Evolutionary conservation across 805 yeast species (phyloP).

Genomic region (Crinitomyces ghanaensis): DNA sequence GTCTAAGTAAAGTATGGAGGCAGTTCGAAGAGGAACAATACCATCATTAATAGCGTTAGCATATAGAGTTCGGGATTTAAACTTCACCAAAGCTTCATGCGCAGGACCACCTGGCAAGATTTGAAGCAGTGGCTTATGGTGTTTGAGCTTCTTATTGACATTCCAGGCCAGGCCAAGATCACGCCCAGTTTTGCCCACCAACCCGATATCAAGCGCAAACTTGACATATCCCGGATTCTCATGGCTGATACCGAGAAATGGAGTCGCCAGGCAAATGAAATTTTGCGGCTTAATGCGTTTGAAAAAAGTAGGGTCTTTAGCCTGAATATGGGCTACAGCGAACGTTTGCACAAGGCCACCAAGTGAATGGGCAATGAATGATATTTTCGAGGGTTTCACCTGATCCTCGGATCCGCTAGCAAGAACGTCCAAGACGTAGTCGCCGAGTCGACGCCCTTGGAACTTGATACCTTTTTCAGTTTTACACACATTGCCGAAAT

Average conservation of each 20-base stretch:
- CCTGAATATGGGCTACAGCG: constrained; percentile 69
- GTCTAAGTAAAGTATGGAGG: constrained; percentile 75
- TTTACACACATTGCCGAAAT: constrained; percentile 68
- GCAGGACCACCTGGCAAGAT: constrained; percentile 70
- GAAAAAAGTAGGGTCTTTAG: constrained; percentile 59
- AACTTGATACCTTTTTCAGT: constrained; percentile 84
- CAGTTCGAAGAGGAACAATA: constrained; percentile 85
- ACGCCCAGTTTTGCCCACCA: constrained; percentile 87
- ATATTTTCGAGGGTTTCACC: constrained; percentile 50
- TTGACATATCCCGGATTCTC: constrained; percentile 84
- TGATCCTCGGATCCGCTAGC: too few relatives aligned
- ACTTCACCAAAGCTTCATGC: constrained; percentile 46
- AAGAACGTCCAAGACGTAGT: constrained; percentile 50
- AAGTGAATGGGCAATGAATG: constrained; percentile 85
- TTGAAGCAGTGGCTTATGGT: constrained; percentile 53
- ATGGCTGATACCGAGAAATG: constrained; percentile 74
- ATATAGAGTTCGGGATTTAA: constrained; percentile 65
- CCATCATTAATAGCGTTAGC: constrained; percentile 92
- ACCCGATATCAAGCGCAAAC: constrained; percentile 72
- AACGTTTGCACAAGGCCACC: constrained; percentile 91
- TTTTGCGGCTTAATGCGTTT: constrained; percentile 53
- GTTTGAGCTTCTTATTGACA: constrained; percentile 17
- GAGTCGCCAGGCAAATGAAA: constrained; percentile 77
- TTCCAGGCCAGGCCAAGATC: constrained; percentile 60
- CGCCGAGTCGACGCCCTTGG: constrained; percentile 72